Base-by-base conservation (phyloP, 768 basidiomycete genomes). In the Mycena sanguinolenta region DNA sequence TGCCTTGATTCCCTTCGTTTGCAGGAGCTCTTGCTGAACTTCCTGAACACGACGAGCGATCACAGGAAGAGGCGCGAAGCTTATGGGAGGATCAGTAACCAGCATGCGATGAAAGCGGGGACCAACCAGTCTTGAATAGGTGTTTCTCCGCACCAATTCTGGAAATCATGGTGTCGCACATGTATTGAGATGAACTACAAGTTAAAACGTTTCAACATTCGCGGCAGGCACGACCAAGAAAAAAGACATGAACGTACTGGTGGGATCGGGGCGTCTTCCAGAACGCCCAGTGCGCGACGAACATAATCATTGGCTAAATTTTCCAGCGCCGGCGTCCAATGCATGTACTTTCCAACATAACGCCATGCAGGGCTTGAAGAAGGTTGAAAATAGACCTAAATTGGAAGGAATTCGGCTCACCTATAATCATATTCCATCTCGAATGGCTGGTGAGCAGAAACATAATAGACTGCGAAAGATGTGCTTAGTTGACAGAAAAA, bases 101-200 rank as follows among this genome's bases (percentile, higher is more conserved):
- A 19, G 28, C 3, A 14, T 32, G 30, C 10, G 28, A 42, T 25
- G 39, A 12, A 44, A 9, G 44, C 13, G 21, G 13, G n/a, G 16
- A 49, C 59, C 17, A 30, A 44, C 59, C 89, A 91, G 36, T 85
- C 84, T 16, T 80, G 75, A 1, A 82, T 44, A 21, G 85, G 78
- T 2, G 79, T 75, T 12, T 82, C 82, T 14, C 82, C 79, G 70
- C 90, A 91, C 74, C 79, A 86, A 30, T 66, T 75, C 44, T 73
- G 75, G 73, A 91, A 91, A 75, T 91, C 90, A 13, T 85, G 84
- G 61, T 84, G 87, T 16, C 90, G 86, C 34, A 87, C 79, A 73
- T 91, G 90, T 44, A 91, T 82, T 6, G 84, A 80, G 73, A 92
- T 90, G 75, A 83, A 92, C 87, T 89, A 66, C 17, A 46, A 28